Base-by-base conservation (phyloP, 1,284 basidiomycete genomes). In the Tilletiaria anomala region DNA sequence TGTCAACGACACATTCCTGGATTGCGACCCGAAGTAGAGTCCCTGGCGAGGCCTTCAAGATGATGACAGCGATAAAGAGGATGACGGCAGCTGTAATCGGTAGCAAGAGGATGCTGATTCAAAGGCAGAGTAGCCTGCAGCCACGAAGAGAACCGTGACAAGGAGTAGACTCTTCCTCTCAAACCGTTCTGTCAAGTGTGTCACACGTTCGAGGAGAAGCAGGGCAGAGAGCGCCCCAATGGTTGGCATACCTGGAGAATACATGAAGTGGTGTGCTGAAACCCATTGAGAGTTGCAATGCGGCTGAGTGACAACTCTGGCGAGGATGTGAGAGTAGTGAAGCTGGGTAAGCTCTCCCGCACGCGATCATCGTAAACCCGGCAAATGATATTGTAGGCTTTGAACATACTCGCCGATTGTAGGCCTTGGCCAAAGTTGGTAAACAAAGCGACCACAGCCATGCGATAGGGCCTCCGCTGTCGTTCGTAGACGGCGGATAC, bases 1-100 rank as follows among this genome's bases (percentile, higher is more conserved):
- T 57, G 45, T 61, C 58, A n/a, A 61, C 56, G 23, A 61, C 55
- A 32, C 59, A 61, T 31, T 59, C 56, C 37, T 61, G 58, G 10
- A 59, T 45, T n/a, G 55, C 54, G 16, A 59, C 53, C 2, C 52
- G 47, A 14, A 59, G 49, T 3, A 56, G 56, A 5, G 53, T 54
- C 6, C 57, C 58, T 18, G 54, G 53, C 20, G 54, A 54, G 5
- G 54, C 55, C 40, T 61, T 57, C 1, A 50, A 47, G 6, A 57
- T 12, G 10, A 61, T 52, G 16, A 56, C 53, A 15, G 54, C 54
- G 29, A 37, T 31, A 23, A 50, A 51, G 21, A 59, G 47, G n/a
- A 59, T 41, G 6, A 45, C 42, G 6, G 51, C 50, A 10, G 47
- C 55, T 2, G 52, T 45, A 10, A 53, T 35, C 2, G 56, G 47